Evolutionary conservation across 2,329 filamentous ascomycete genomes (phyloP).

Genomic region (Pseudogymnoascus sp.): DNA sequence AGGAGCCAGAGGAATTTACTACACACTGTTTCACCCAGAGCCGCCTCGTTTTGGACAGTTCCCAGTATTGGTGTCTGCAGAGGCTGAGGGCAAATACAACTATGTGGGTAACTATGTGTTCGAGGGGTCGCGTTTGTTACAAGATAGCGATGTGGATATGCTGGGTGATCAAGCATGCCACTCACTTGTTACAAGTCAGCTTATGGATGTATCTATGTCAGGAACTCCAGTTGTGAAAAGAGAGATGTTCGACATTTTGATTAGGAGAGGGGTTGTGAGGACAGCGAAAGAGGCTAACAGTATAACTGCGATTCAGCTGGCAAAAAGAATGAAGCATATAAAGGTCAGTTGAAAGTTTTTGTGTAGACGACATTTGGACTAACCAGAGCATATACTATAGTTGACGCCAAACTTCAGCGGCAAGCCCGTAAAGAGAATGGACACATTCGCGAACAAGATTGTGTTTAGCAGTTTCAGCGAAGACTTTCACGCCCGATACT

Average conservation of each 20-base stretch:
- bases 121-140: not conserved
- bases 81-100: not conserved
- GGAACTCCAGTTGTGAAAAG: not conserved
- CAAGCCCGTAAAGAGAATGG: not conserved
- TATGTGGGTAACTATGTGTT: not conserved
- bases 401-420: not conserved
- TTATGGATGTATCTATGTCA: not conserved
- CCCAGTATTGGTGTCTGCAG: not conserved
- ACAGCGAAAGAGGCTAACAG: not conserved
- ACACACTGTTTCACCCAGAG: not conserved
- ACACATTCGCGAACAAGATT: not conserved
- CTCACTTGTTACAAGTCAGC: not conserved
- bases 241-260: not conserved
- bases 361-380: not conserved
- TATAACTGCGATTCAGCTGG: not conserved
- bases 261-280: not conserved
- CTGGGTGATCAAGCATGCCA: not conserved
- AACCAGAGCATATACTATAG: not conserved
- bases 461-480: not conserved
- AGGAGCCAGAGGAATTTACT: not conserved
- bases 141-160: not conserved
- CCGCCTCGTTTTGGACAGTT: not conserved
- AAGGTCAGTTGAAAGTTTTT: not conserved
- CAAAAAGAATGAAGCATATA: not conserved
- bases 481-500: not conserved